Evolutionary conservation across 305 asterid genomes (phyloP).

Genomic region (Plantago coronopus): DNA sequence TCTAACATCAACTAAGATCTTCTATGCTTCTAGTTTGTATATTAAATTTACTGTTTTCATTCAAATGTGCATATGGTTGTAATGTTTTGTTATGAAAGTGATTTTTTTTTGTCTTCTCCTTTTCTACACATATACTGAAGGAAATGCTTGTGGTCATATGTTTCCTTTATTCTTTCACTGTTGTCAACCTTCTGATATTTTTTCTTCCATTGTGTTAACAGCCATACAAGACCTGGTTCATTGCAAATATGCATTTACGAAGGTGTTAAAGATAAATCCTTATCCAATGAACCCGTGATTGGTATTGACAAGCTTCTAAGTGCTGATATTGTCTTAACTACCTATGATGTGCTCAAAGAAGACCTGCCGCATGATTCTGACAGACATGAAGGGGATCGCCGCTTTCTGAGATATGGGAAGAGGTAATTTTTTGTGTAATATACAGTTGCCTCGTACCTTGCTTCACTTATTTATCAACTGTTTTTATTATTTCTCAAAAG

Average conservation of each 20-base stretch:
- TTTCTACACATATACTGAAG: not conserved
- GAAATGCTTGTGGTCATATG: slow-evolving; percentile 16
- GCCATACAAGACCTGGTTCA: slow-evolving; percentile 80
- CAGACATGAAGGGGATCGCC: slow-evolving; percentile 92
- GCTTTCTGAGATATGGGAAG: slow-evolving; percentile 74
- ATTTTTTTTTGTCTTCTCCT: not conserved
- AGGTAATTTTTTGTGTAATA: slow-evolving; percentile 41
- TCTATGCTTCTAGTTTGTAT: slow-evolving; percentile 4
- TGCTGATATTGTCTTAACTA: slow-evolving; percentile 87
- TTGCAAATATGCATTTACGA: slow-evolving; percentile 67
- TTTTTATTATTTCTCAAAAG: too few relatives aligned
- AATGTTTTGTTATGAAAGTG: slow-evolving; percentile 7
- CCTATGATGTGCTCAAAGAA: slow-evolving; percentile 88
- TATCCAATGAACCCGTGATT: slow-evolving; percentile 46
- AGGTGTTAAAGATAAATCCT: slow-evolving; percentile 61
- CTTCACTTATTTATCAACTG: not conserved
- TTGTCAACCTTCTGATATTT: slow-evolving; percentile 24
- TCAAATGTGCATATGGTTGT: slow-evolving; percentile 1
- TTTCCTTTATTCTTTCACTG: slow-evolving; percentile 16
- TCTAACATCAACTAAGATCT: too few relatives aligned
- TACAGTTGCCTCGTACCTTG: slow-evolving; percentile 16
- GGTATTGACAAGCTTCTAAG: slow-evolving; percentile 64
- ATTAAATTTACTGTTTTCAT: slow-evolving; percentile 17
- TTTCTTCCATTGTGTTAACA: slow-evolving; percentile 36
- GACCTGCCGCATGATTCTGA: slow-evolving; percentile 96